Conservation (phyloP, 352 stramenopile genomes). For the Globisporangium apiculatum region DNA sequence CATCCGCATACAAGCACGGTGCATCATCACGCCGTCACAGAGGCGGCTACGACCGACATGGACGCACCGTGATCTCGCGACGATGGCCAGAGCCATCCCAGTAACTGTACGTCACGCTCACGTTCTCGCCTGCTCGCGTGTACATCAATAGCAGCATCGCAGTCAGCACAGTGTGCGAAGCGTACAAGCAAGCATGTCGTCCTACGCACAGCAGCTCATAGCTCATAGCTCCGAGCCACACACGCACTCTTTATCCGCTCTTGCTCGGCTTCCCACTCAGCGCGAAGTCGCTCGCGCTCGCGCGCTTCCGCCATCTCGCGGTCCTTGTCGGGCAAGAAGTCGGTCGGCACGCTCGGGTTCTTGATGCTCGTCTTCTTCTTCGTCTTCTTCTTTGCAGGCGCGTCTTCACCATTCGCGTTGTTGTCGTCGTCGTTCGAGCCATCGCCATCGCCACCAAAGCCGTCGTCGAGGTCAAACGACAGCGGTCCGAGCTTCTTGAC, state of each 20-base stretch:
- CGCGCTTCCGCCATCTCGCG: slow-evolving; percentile 76
- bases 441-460: slow-evolving; percentile 36
- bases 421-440: slow-evolving; percentile 12
- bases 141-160: background rate
- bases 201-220: too few relatives aligned
- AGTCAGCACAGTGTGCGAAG: background rate
- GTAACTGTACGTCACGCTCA: slow-evolving; percentile 97
- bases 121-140: slow-evolving; percentile 56
- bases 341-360: slow-evolving; percentile 92
- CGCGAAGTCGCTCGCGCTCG: slow-evolving; percentile 77
- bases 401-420: too few relatives aligned
- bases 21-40: too few relatives aligned
- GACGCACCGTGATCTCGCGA: slow-evolving; percentile 76
- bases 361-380: slow-evolving; percentile 77
- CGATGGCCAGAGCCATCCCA: slow-evolving; percentile 97
- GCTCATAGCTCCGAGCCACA: background rate
- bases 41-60: too few relatives aligned
- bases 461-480: slow-evolving; percentile 79
- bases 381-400: slow-evolving; percentile 13
- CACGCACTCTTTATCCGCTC: slow-evolving; percentile 88
- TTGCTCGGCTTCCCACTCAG: slow-evolving; percentile 92
- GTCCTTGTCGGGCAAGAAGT: slow-evolving; percentile 93
- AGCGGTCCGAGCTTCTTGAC: slow-evolving; percentile 68
- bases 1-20: too few relatives aligned
- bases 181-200: too few relatives aligned